Evolutionary conservation across 345 rosid species (phyloP).

Genomic region (Cardiospermum halicacabum): DNA sequence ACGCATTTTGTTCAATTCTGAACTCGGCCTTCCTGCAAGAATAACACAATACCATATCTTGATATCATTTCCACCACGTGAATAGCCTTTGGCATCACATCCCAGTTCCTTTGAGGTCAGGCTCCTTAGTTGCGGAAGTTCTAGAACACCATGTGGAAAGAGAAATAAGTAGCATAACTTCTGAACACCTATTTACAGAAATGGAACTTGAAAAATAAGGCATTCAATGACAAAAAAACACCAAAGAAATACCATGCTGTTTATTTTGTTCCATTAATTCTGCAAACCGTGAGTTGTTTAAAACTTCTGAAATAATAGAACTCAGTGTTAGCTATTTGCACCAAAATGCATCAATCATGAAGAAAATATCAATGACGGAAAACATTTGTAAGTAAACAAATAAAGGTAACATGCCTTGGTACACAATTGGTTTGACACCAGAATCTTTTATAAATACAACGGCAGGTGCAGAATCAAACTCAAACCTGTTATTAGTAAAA

Average conservation of each 20-base stretch:
- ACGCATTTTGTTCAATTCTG: conserved; percentile 82
- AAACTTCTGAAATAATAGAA: conserved; percentile 49
- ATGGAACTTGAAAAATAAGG: not conserved
- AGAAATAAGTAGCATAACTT: too few species aligned
- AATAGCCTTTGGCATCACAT: conserved; percentile 83
- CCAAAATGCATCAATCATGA: not conserved
- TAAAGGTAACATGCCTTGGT: conserved; percentile 53
- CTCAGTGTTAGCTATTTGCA: conserved; percentile 18
- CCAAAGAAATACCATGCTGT: conserved; percentile 53
- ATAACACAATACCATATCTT: conserved; percentile 86
- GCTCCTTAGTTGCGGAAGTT: conserved; percentile 83
- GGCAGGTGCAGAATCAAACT: conserved; percentile 96
- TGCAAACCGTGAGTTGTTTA: conserved; percentile 67
- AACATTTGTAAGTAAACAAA: conserved; percentile 6
- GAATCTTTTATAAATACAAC: conserved; percentile 80
- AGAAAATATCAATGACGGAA: conserved; percentile 5
- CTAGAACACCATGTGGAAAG: conserved; percentile 33
- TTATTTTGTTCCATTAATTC: conserved; percentile 72
- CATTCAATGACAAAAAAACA: not conserved
- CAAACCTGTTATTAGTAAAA: conserved; percentile 54
- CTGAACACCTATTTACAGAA: too few species aligned
- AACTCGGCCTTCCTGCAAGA: conserved; percentile 81
- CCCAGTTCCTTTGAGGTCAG: conserved; percentile 81
- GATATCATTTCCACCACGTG: conserved; percentile 78
- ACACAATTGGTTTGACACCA: conserved; percentile 79